Evolutionary conservation across 192 early-diverging fungal genomes (phyloP), one percentile per base, ranked within the genome.

Genomic region (Backusella tarrabulga): DNA sequence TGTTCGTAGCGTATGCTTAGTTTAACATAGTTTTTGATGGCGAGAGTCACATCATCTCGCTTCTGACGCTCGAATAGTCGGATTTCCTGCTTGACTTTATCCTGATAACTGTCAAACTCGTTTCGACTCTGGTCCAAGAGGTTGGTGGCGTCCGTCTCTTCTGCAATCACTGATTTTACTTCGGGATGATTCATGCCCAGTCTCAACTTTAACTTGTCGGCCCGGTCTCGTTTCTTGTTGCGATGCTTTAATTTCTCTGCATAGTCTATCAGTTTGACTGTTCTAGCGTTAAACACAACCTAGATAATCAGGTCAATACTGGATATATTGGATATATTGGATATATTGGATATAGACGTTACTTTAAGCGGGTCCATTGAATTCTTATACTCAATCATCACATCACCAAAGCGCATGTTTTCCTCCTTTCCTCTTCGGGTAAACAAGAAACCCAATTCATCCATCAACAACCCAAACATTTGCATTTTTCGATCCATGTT

Each of bases 351-450:
- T 0, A 0, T 63, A 1, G 34, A 34, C 12, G 32, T 41, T 82
- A 85, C 84, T 77, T 88, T 88, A 35, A 88, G 72, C 9, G 82
- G 80, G 68, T 88, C 85, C 70, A 82, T 81, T 36, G 81, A 85
- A 36, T 84, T 76, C 75, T 80, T 85, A 60, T 88, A 86, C 67
- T 86, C 87, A 14, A 81, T 77, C 56, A 88, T 75, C 26, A 88
- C 79, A 71, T 88, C 87, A 76, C 83, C 83, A 68, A 84, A 83
- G 6, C 81, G 60, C 73, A 86, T 83, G 15, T 75, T 83, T 68
- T 88, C 87, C 26, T 78, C 70, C 73, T 85, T 87, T 12, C 80
- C 80, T 66, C 85, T 81, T 29, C 87, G 83, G 8, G 80, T 83
- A 40, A 82, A 80, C 26, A 84, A 74, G 38, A 85, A 80, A 11